Evolutionary conservation across 169 alveolate genomes (phyloP).

Genomic region (Plasmodium vinckei): DNA sequence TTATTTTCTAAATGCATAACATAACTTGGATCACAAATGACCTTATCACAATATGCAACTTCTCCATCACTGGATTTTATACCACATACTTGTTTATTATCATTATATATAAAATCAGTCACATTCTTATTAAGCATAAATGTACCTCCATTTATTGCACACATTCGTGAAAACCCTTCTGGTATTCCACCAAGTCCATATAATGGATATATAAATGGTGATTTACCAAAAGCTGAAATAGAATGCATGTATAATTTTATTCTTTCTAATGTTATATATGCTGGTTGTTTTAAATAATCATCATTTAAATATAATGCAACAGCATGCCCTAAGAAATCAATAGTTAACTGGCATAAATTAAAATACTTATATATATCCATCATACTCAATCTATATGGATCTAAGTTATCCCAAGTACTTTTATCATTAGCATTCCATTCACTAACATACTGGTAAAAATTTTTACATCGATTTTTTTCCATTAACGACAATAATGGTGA

Average conservation of each 20-base stretch:
- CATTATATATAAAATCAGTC: slow-evolving; percentile 92
- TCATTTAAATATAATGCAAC: slow-evolving; percentile 97
- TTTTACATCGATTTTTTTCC: slow-evolving; percentile 97
- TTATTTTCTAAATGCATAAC: slow-evolving; percentile 81
- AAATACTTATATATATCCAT: slow-evolving; percentile 90
- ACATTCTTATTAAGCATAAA: slow-evolving; percentile 96
- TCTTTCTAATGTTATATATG: slow-evolving; percentile 92
- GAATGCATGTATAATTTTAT: slow-evolving; percentile 95
- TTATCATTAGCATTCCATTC: slow-evolving; percentile 90
- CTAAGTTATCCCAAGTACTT: slow-evolving; percentile 93
- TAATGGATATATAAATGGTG: slow-evolving; percentile 98
- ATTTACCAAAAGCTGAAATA: slow-evolving; percentile 95
- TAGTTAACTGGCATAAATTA: slow-evolving; percentile 95
- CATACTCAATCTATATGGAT: slow-evolving; percentile 90
- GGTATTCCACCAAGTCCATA: slow-evolving; percentile 99
- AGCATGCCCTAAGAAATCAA: slow-evolving; percentile 99
- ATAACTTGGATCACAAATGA: slow-evolving; percentile 97
- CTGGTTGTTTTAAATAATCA: slow-evolving; percentile 92
- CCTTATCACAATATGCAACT: slow-evolving; percentile 93
- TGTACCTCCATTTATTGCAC: slow-evolving; percentile 98
- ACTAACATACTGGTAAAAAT: slow-evolving; percentile 94
- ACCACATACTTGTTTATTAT: slow-evolving; percentile 93
- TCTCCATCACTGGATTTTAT: slow-evolving; percentile 92
- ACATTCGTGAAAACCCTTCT: slow-evolving; percentile 96
- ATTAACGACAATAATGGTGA: slow-evolving; percentile 96